A percentile compares a stretch with the other conserved stretches of the same genome.
phyloP scores from a whole-genome alignment of 371 early-diverging fungal genomes.

The Mortierella sp. region DNA sequence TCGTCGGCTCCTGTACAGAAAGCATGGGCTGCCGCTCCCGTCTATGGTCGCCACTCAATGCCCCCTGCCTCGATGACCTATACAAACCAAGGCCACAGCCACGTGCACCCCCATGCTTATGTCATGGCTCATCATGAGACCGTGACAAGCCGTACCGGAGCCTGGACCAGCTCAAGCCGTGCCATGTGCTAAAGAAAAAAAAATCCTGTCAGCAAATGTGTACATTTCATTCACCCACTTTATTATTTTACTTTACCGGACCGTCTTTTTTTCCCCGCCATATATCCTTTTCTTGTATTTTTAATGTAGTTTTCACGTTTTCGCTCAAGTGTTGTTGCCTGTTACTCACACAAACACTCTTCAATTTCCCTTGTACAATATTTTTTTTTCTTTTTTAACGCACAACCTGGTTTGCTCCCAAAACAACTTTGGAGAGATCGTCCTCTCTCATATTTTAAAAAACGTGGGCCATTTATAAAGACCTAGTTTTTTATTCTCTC shows the following conservation, averaged over 20 bases:
- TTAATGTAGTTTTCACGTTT: slow-evolving; percentile 14
- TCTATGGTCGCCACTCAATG: slow-evolving; percentile 40
- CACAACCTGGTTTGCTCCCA: too few species aligned
- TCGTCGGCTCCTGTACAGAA: slow-evolving; percentile 5
- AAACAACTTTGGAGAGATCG: background rate
- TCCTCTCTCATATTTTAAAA: background rate
- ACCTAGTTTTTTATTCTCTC: too few species aligned
- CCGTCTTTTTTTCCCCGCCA: background rate
- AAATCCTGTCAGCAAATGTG: background rate
- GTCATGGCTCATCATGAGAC: slow-evolving; percentile 15
- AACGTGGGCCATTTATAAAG: too few species aligned
- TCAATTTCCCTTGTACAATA: background rate
- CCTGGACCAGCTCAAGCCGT: slow-evolving; percentile 24
- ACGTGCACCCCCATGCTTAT: slow-evolving; percentile 22
- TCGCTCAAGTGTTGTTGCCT: background rate
- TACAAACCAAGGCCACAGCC: slow-evolving; percentile 4
- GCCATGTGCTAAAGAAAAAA: slow-evolving; percentile 33
- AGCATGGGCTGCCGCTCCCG: slow-evolving; percentile 11
- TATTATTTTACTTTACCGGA: too few species aligned
- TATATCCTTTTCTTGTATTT: slow-evolving; percentile 7
- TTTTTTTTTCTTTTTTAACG: too few species aligned
- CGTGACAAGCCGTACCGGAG: slow-evolving; percentile 4
- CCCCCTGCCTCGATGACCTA: slow-evolving; percentile 15
- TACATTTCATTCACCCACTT: background rate
- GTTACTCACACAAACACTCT: too few species aligned